These are phyloP conservation scores for Cardamine chenopodiifolia DNA, from an alignment of 345 rosid species.

Conservation along the genomic window DNA sequence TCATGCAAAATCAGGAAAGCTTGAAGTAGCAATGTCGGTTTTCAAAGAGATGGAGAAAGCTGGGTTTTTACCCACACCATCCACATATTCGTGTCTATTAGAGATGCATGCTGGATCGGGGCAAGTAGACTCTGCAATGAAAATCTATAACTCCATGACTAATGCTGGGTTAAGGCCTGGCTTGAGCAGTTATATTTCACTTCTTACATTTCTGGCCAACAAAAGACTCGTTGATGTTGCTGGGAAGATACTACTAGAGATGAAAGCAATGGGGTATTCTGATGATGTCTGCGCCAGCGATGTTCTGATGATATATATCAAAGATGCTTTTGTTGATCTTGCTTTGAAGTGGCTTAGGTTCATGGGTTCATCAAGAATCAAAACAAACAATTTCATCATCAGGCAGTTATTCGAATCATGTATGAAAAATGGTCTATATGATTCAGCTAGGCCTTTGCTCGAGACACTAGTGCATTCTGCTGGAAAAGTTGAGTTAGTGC, in stretches of 20 bases:
- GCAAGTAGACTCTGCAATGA: slow-evolving; percentile 93
- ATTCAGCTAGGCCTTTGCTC: slow-evolving; percentile 89
- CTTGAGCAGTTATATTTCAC: slow-evolving; percentile 77
- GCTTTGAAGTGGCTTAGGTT: slow-evolving; percentile 93
- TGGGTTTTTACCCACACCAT: slow-evolving; percentile 89
- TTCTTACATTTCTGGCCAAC: slow-evolving; percentile 79
- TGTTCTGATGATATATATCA: slow-evolving; percentile 91
- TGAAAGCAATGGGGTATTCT: slow-evolving; percentile 94
- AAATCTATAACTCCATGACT: slow-evolving; percentile 89
- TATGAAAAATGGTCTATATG: slow-evolving; percentile 82
- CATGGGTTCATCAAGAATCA: slow-evolving; percentile 93
- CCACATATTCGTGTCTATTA: slow-evolving; percentile 87
- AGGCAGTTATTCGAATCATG: slow-evolving; percentile 95
- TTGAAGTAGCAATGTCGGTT: slow-evolving; percentile 80
- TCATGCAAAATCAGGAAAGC: slow-evolving; percentile 97
- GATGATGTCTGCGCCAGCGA: slow-evolving; percentile 94
- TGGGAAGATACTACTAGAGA: slow-evolving; percentile 89
- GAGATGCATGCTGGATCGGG: slow-evolving; percentile 96
- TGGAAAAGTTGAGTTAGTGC: slow-evolving; percentile 90
- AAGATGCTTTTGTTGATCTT: slow-evolving; percentile 87
- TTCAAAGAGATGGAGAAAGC: slow-evolving; percentile 92
- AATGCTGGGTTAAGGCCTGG: slow-evolving; percentile 92
- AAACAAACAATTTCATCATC: slow-evolving; percentile 88
- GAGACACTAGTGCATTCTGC: slow-evolving; percentile 82
- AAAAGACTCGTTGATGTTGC: slow-evolving; percentile 94